These are phyloP conservation scores for Lactarius hengduanensis DNA, from an alignment of 768 basidiomycete genomes.

Conservation along the genomic window DNA sequence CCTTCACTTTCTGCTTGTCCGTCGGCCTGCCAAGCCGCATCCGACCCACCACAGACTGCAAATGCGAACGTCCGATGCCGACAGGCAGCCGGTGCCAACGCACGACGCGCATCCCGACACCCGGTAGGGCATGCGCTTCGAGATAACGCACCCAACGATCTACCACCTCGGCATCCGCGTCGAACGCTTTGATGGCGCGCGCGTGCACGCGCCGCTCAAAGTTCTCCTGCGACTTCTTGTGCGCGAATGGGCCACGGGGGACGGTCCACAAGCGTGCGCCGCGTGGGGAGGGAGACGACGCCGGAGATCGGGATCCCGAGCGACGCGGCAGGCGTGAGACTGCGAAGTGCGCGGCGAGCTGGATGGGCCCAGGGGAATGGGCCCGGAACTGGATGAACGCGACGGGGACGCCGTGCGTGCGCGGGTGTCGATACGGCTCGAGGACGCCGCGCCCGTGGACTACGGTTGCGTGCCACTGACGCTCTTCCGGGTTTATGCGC, in stretches of 20 bases:
- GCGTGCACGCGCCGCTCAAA: constrained; percentile 85
- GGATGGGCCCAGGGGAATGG: constrained; percentile 62
- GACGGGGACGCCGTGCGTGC: constrained; percentile 69
- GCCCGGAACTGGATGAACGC: constrained; percentile 83
- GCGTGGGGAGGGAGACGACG: constrained; percentile 64
- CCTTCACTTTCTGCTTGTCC: constrained; percentile 37
- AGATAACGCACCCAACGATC: constrained; percentile 81
- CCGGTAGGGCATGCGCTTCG: constrained; percentile 68
- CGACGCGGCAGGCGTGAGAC: constrained; percentile 76
- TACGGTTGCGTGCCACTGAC: constrained; percentile 50
- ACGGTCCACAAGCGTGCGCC: constrained; percentile 88
- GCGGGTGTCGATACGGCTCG: constrained; percentile 54
- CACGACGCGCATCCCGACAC: constrained; percentile 83
- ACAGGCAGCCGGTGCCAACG: constrained; percentile 68
- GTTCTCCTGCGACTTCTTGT: constrained; percentile 96
- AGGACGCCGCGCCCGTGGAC: constrained; percentile 62
- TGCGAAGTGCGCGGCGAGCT: constrained; percentile 84
- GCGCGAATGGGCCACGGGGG: constrained; percentile 77
- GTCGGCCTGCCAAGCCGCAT: constrained; percentile 36
- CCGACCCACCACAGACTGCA: constrained; percentile 38
- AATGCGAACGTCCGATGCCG: constrained; percentile 47
- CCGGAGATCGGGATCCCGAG: constrained; percentile 77
- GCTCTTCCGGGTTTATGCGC: constrained; percentile 33
- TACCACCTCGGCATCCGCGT: constrained; percentile 76
- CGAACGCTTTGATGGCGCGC: constrained; percentile 87